Conservation (phyloP, 768 basidiomycete genomes). For the Pisolithus marmoratus region DNA sequence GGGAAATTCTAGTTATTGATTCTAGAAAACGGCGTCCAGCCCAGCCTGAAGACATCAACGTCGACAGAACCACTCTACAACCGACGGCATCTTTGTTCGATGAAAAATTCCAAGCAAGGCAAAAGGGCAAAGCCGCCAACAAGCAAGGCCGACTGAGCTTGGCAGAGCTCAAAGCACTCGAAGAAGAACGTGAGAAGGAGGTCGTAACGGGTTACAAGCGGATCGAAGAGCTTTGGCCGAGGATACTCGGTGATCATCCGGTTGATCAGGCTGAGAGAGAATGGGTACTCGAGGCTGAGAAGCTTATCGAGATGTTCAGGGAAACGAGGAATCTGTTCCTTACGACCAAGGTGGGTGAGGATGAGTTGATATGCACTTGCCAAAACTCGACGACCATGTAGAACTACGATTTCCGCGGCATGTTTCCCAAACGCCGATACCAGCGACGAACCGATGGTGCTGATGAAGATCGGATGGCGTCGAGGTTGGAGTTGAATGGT, state of each 20-base stretch:
- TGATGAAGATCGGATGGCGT: constrained; percentile 68
- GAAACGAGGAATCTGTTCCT: constrained; percentile 82
- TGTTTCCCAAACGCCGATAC: constrained; percentile 50
- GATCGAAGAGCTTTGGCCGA: constrained; percentile 58
- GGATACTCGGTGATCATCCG: constrained; percentile 38
- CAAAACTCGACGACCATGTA: constrained; percentile 11
- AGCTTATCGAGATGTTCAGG: constrained; percentile 82
- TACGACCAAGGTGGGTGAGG: constrained; percentile 59
- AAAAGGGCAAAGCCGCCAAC: constrained; percentile 32
- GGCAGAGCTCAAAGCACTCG: constrained; percentile 54
- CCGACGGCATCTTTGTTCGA: constrained; percentile 55
- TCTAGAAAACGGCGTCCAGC: constrained; percentile 40
- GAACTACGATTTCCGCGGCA: constrained; percentile 60
- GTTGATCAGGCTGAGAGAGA: constrained; percentile 52
- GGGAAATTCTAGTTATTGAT: constrained; percentile 40
- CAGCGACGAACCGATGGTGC: constrained; percentile 41
- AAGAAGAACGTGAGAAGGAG: constrained; percentile 57
- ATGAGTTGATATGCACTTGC: background rate
- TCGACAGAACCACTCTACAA: constrained; percentile 12
- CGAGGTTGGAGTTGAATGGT: constrained; percentile 73
- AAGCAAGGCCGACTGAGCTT: constrained; percentile 43
- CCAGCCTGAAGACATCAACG: constrained; percentile 14
- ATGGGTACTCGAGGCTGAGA: constrained; percentile 83
- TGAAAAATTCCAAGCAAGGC: constrained; percentile 40
- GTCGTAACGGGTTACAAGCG: constrained; percentile 52